Evolutionary conservation across 2,329 filamentous ascomycete genomes (phyloP).

Genomic region (Trichoderma lentiforme): DNA sequence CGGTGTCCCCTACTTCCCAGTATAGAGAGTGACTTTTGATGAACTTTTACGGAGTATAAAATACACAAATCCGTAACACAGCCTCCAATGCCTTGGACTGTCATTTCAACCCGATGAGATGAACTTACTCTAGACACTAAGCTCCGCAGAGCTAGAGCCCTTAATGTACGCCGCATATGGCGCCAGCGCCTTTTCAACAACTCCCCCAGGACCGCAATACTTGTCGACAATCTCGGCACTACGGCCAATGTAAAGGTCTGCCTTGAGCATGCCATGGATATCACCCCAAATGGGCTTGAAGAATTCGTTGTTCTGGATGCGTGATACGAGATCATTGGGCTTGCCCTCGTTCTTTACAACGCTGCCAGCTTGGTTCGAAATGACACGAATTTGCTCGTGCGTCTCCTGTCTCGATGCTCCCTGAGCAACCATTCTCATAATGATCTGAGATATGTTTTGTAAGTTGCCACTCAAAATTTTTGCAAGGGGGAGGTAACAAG

Average conservation of each 20-base stretch:
- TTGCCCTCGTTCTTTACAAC: conserved; percentile 61
- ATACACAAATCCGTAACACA: too few relatives aligned
- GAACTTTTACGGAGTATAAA: too few relatives aligned
- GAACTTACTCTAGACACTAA: conserved; percentile 1
- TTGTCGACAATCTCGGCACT: conserved; percentile 44
- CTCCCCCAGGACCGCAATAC: conserved; percentile 40
- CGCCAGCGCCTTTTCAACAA: conserved; percentile 37
- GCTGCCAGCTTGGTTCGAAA: conserved; percentile 70
- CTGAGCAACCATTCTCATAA: conserved; percentile 72
- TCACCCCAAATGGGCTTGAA: conserved; percentile 71
- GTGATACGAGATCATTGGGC: conserved; percentile 75
- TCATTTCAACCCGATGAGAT: background rate
- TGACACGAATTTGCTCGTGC: conserved; percentile 82
- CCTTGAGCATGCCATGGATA: conserved; percentile 62
- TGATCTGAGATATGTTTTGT: conserved; percentile 42
- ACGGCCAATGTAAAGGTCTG: conserved; percentile 47
- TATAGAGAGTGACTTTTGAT: too few relatives aligned
- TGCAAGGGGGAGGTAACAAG: background rate
- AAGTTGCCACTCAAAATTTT: background rate
- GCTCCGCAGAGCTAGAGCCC: conserved; percentile 17
- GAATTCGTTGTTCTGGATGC: conserved; percentile 69
- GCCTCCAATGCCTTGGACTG: background rate
- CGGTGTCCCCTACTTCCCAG: too few relatives aligned
- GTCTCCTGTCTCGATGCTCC: conserved; percentile 42
- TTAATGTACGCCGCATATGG: conserved; percentile 38